Conservation (phyloP, 768 basidiomycete genomes). For the Cystobasidium onofrii region DNA sequence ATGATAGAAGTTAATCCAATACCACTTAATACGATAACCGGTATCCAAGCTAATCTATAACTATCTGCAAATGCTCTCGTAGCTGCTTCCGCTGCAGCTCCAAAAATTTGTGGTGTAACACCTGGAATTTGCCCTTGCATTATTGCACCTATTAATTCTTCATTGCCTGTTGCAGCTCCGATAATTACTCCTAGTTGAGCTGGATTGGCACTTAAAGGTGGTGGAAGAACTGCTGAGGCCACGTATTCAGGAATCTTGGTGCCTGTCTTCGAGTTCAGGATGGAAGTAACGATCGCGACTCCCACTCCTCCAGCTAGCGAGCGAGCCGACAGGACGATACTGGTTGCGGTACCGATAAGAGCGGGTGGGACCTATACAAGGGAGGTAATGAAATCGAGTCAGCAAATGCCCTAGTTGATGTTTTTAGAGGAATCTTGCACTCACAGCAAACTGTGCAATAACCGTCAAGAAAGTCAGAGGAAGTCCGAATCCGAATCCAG, state of each 20-base stretch:
- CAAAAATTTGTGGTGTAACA: conserved; percentile 2
- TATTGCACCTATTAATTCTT: not conserved
- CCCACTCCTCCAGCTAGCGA: conserved; percentile 3
- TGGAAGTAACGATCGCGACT: not conserved
- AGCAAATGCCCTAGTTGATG: no score
- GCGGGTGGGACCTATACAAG: conserved; percentile 12
- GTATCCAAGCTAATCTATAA: conserved; percentile 14
- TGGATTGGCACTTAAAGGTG: not conserved
- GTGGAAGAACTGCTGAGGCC: not conserved
- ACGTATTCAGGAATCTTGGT: conserved; percentile 1
- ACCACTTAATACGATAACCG: not conserved
- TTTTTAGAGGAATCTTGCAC: not conserved
- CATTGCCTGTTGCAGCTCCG: not conserved
- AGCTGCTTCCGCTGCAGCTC: not conserved
- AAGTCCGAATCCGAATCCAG: not conserved
- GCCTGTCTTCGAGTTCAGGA: not conserved
- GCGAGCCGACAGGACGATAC: not conserved
- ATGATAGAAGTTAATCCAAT: not conserved
- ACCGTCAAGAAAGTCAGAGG: conserved; percentile 7
- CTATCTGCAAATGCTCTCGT: not conserved
- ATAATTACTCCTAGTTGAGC: conserved; percentile 1
- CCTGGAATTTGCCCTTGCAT: conserved; percentile 16
- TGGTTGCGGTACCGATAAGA: conserved; percentile 13
- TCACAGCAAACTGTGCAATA: conserved; percentile 4
- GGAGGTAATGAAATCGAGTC: no score